A percentile compares a stretch with the other conserved stretches of the same genome.
Evolutionary conservation across 495 filamentous ascomycete genomes (phyloP).

Genomic region (Monascus purpureus): DNA sequence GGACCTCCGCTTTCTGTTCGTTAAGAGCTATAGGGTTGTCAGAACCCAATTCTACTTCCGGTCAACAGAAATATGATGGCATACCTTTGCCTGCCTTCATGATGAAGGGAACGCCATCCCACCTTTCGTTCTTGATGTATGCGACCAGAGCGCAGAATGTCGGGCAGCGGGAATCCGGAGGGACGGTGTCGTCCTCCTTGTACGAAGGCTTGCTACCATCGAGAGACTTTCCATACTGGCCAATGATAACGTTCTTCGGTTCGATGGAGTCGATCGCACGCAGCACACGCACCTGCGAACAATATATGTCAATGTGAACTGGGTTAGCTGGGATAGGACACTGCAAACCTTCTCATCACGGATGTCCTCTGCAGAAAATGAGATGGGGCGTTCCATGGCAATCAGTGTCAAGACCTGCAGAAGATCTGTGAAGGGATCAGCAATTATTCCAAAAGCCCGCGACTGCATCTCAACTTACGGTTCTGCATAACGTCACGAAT

Average conservation of each 20-base stretch:
- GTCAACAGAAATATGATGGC: background rate
- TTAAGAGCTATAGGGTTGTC: slow-evolving; percentile 52
- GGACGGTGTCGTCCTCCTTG: slow-evolving; percentile 97
- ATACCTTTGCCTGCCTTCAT: slow-evolving; percentile 91
- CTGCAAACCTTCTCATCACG: slow-evolving; percentile 86
- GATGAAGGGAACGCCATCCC: slow-evolving; percentile 99
- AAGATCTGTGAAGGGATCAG: slow-evolving; percentile 43
- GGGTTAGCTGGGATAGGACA: background rate
- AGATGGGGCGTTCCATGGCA: slow-evolving; percentile 97
- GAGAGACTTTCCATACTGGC: slow-evolving; percentile 92
- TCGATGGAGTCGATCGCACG: slow-evolving; percentile 90
- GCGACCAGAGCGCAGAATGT: slow-evolving; percentile 96
- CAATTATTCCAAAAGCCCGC: background rate
- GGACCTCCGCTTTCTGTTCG: slow-evolving; percentile 99
- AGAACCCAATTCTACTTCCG: background rate
- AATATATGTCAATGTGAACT: background rate
- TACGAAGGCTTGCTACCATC: slow-evolving; percentile 96
- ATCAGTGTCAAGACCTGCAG: slow-evolving; percentile 92
- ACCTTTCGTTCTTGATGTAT: slow-evolving; percentile 98
- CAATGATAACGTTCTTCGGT: slow-evolving; percentile 99
- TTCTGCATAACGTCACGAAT: slow-evolving; percentile 99
- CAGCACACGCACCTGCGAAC: slow-evolving; percentile 55
- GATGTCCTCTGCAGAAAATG: slow-evolving; percentile 96
- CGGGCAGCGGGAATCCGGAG: slow-evolving; percentile 91
- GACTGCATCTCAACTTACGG: slow-evolving; percentile 34